These are phyloP conservation scores for Rhodocollybia butyracea DNA, from an alignment of 768 basidiomycete genomes.

Conservation along the genomic window DNA sequence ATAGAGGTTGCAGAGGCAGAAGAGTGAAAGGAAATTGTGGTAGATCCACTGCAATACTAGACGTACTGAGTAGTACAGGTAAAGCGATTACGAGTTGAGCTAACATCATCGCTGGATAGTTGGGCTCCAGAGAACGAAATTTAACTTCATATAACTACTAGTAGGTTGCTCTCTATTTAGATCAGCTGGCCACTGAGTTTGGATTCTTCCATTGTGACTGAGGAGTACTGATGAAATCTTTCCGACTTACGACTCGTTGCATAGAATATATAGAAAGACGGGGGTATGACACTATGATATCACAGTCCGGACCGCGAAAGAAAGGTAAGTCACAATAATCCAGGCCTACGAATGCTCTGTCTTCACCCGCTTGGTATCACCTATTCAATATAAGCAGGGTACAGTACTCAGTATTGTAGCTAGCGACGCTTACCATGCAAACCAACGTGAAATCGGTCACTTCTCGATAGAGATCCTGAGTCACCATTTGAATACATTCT, in stretches of 20 bases:
- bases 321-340: neutral
- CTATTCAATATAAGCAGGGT: too few relatives aligned
- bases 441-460: neutral
- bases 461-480: neutral
- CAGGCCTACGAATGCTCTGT: neutral
- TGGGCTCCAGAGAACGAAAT: neutral
- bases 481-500: neutral
- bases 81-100: neutral
- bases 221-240: neutral
- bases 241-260: neutral
- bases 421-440: neutral
- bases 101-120: neutral
- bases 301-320: neutral
- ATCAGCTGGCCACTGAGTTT: neutral
- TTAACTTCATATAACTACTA: neutral
- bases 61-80: neutral
- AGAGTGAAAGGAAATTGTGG: conserved; percentile 21
- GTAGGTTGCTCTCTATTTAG: neutral
- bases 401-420: too few relatives aligned
- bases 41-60: neutral
- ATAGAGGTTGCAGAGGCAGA: conserved; percentile 25
- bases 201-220: neutral
- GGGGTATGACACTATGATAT: neutral
- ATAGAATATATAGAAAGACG: neutral
- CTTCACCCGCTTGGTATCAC: neutral